Percentiles rank a stretch among this genome's conserved stretches.
Conservation (phyloP, 805 yeast genomes). For the Lipomyces yamanashiensis region DNA sequence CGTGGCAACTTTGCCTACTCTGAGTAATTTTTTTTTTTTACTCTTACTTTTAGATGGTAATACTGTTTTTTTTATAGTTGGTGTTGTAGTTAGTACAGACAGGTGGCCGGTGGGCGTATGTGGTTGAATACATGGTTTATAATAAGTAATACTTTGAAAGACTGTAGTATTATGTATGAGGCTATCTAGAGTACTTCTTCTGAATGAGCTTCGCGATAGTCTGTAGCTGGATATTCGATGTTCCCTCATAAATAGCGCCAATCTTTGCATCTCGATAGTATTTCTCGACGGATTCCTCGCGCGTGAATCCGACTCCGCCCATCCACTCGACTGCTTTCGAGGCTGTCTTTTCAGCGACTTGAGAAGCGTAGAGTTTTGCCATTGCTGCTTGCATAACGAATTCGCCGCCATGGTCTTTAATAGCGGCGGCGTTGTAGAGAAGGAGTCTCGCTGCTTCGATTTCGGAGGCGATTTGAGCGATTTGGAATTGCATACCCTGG, state of each 20-base stretch:
- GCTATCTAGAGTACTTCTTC: conserved; percentile 42
- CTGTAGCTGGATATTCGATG: conserved; percentile 51
- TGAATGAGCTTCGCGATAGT: conserved; percentile 51
- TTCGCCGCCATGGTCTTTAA: conserved; percentile 49
- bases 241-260: conserved; percentile 53
- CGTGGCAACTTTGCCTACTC: conserved; percentile 56
- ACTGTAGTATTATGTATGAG: no score
- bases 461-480: conserved; percentile 52
- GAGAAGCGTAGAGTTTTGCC: conserved; percentile 52
- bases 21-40: conserved; percentile 2
- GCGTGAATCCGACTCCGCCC: conserved; percentile 55
- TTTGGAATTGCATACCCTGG: conserved; percentile 55
- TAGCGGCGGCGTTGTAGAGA: conserved; percentile 53
- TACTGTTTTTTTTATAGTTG: not conserved
- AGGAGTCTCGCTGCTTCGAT: conserved; percentile 52
- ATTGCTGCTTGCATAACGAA: conserved; percentile 53
- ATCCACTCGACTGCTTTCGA: conserved; percentile 53
- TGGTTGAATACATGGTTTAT: not conserved
- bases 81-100: not conserved
- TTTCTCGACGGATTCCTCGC: conserved; percentile 51
- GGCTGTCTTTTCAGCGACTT: conserved; percentile 49
- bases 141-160: no score
- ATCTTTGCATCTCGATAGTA: conserved; percentile 53
- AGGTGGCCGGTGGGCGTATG: not conserved
- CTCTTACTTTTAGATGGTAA: not conserved